Evolutionary conservation across 257 asterid species (phyloP), one percentile per base, ranked within the genome.

Genomic region (Eucommia ulmoides): DNA sequence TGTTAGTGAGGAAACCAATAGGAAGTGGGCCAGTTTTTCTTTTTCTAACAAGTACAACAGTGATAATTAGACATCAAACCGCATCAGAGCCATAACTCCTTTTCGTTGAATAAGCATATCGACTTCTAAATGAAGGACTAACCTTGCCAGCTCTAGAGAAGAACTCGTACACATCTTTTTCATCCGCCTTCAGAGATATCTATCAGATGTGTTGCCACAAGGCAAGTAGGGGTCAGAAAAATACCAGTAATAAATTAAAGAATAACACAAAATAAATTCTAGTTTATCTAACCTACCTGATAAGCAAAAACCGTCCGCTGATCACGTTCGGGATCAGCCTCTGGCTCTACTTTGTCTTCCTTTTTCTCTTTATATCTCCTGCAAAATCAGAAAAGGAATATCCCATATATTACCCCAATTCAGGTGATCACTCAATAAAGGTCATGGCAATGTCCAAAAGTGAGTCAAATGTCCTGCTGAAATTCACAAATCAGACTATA

Each of bases 61-160:
- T n/a, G n/a, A n/a, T n/a, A n/a, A n/a, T n/a, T n/a, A n/a, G n/a
- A n/a, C n/a, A n/a, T n/a, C n/a, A n/a, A n/a, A n/a, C n/a, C n/a
- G n/a, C n/a, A n/a, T n/a, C n/a, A n/a, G n/a, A n/a, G n/a, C n/a
- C n/a, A n/a, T n/a, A n/a, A n/a, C n/a, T n/a, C n/a, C n/a, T n/a
- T n/a, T n/a, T n/a, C n/a, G n/a, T n/a, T n/a, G n/a, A n/a, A n/a
- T n/a, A n/a, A n/a, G n/a, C n/a, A n/a, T n/a, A n/a, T n/a, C n/a
- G n/a, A n/a, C n/a, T n/a, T n/a, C n/a, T n/a, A n/a, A n/a, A n/a
- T n/a, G n/a, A n/a, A n/a, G n/a, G n/a, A n/a, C n/a, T 46, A 54
- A 82, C 93, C 93, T 79, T 82, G 65, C 93, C 93, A 55, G 76
- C 93, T 56, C 65, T 69, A 9, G 85, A 74, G 78, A 82, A 79